Base-by-base conservation (phyloP, 2,329 filamentous ascomycete genomes). In the Lomentospora prolificans region DNA sequence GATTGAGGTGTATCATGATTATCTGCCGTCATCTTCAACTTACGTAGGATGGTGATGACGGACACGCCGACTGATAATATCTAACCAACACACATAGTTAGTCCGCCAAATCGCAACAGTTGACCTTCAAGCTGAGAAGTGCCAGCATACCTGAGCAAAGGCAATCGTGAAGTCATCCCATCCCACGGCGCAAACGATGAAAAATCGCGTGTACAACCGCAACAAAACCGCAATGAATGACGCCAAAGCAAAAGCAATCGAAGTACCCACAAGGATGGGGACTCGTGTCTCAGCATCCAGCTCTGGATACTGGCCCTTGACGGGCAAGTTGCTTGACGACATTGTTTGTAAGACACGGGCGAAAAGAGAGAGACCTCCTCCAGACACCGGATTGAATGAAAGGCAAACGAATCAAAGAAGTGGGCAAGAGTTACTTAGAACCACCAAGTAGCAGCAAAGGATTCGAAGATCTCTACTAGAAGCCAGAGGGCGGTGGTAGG, bases 91-190 rank as follows among this genome's bases (percentile, higher is more conserved):
- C 12, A 17, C 48, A 7, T 17, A 6, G 33, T 33, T 24, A 39
- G 19, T 14, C 12, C 4, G 17, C 3, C 10, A 4, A 10, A 25
- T 24, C 30, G 10, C 7, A 5, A n/a, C n/a, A n/a, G n/a, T n/a
- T n/a, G n/a, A n/a, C n/a, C n/a, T n/a, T n/a, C n/a, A n/a, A n/a
- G n/a, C n/a, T n/a, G n/a, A n/a, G n/a, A n/a, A n/a, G 14, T 28
- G 5, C 19, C 1, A 9, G 33, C 58, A 19, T 52, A 65, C 60
- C 52, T 63, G 60, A 2, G 66, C 65, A 19, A 58, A 55, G 4
- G 58, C 58, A 52, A 67, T 66, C 8, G 62, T 58, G 44, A 60
- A 60, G 55, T 68, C 66, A 55, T 68, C 65, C 5, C 57, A 25
- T 2, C 66, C 65, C 7, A 61, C 58, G 2, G 58, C 56, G 6